Conservation (phyloP, 2,329 filamentous ascomycete genomes). For the Colletotrichum sp. region DNA sequence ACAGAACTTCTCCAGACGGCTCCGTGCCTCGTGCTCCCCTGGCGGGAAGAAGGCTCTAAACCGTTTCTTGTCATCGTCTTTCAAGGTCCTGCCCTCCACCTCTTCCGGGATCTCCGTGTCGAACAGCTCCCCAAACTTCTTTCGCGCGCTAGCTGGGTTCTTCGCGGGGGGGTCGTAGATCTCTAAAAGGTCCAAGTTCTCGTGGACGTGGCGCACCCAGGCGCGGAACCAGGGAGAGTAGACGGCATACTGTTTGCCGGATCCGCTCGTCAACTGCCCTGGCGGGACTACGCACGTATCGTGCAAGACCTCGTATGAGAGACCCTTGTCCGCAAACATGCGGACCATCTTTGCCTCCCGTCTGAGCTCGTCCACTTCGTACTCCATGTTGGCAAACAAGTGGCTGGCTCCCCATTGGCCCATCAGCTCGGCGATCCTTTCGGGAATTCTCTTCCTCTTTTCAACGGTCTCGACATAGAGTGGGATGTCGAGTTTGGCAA, state of each 20-base stretch:
- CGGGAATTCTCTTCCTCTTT: constrained; percentile 66
- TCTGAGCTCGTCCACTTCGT: constrained; percentile 88
- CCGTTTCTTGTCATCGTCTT: constrained; percentile 60
- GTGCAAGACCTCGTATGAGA: constrained; percentile 74
- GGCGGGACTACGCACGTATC: constrained; percentile 86
- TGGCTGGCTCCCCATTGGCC: constrained; percentile 76
- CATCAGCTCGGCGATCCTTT: constrained; percentile 68
- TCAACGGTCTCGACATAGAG: constrained; percentile 76
- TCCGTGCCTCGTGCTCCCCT: constrained; percentile 74
- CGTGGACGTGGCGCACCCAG: constrained; percentile 77
- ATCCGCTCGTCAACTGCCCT: constrained; percentile 67
- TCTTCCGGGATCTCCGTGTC: constrained; percentile 62
- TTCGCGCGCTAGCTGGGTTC: constrained; percentile 36
- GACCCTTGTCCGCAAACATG: constrained; percentile 63
- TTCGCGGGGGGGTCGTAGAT: constrained; percentile 55
- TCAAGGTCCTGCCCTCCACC: constrained; percentile 67
- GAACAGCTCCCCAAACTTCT: constrained; percentile 63
- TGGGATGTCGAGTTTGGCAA: constrained; percentile 77
- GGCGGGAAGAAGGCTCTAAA: constrained; percentile 71
- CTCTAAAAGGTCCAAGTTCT: constrained; percentile 70
- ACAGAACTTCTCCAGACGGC: constrained; percentile 71
- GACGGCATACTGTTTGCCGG: constrained; percentile 81
- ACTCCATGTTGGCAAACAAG: constrained; percentile 84
- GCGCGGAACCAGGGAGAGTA: constrained; percentile 83
- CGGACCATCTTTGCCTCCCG: constrained; percentile 73